phyloP scores from a whole-genome alignment of 2,329 filamentous ascomycete species.

The Hymenoscyphus repandus region DNA sequence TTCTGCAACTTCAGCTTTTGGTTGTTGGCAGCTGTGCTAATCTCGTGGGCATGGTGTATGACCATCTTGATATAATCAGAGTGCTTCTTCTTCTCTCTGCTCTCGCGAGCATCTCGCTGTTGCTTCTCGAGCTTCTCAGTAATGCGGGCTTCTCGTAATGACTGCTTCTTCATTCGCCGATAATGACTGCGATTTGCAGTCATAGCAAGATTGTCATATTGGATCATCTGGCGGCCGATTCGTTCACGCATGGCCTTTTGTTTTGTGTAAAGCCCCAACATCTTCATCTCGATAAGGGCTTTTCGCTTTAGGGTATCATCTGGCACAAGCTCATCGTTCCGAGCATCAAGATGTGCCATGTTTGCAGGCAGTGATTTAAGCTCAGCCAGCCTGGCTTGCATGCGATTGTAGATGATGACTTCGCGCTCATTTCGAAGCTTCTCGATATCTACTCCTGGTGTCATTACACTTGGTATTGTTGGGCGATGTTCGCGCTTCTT shows the following conservation, averaged over 20 bases:
- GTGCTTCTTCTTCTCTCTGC: constrained; percentile 97
- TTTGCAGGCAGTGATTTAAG: constrained; percentile 81
- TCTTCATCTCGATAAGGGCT: constrained; percentile 93
- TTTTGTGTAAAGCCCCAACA: constrained; percentile 79
- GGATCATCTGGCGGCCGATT: constrained; percentile 86
- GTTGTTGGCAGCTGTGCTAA: constrained; percentile 60
- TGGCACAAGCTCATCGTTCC: constrained; percentile 60
- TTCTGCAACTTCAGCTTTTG: constrained; percentile 76
- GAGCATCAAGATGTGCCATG: constrained; percentile 78
- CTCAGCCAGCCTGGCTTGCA: constrained; percentile 78
- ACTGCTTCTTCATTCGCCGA: constrained; percentile 95
- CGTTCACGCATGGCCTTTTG: constrained; percentile 81
- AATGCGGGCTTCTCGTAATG: constrained; percentile 86
- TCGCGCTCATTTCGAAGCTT: constrained; percentile 83
- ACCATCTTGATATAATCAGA: constrained; percentile 86
- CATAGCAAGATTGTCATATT: constrained; percentile 95
- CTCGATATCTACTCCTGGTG: constrained; percentile 81
- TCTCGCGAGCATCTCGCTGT: constrained; percentile 91
- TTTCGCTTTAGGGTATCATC: constrained; percentile 84
- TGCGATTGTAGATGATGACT: constrained; percentile 81
- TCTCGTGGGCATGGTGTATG: constrained; percentile 72
- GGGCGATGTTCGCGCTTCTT: constrained; percentile 68
- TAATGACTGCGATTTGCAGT: constrained; percentile 90
- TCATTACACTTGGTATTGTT: constrained; percentile 83
- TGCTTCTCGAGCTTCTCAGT: constrained; percentile 99